A percentile compares a stretch with the other conserved stretches of the same genome.
phyloP scores from a whole-genome alignment of 192 early-diverging fungal species.

The Umbelopsis sp. region DNA sequence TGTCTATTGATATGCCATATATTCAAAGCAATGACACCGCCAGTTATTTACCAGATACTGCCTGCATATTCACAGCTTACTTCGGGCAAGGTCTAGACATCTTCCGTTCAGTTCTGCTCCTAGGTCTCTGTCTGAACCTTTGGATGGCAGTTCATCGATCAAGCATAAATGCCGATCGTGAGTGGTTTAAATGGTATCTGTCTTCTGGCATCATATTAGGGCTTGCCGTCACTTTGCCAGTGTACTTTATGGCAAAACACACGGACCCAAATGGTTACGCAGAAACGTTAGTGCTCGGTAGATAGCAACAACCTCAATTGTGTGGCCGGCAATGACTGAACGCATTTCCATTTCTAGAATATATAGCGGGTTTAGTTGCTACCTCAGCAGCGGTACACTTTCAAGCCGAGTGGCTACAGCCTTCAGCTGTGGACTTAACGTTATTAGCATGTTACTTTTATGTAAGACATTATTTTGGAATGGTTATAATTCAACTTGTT shows the following conservation, averaged over 20 bases:
- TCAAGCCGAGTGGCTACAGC: neutral
- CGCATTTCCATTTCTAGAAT: neutral
- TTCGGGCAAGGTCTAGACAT: neutral
- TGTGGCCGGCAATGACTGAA: too few relatives aligned
- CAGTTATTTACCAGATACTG: neutral
- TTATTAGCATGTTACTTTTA: neutral
- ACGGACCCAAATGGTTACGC: too few relatives aligned
- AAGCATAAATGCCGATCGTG: neutral
- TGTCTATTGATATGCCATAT: neutral
- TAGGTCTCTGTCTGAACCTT: neutral
- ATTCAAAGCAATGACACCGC: neutral
- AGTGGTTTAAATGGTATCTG: slow-evolving; percentile 7
- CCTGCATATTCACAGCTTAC: neutral
- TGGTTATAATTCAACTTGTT: neutral
- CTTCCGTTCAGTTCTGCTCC: neutral
- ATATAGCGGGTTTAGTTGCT: neutral
- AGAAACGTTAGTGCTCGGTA: too few relatives aligned
- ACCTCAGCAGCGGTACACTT: neutral
- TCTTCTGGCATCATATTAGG: neutral
- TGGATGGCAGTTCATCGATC: slow-evolving; percentile 16
- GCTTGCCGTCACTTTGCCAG: neutral
- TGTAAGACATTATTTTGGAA: neutral
- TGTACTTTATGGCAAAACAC: neutral
- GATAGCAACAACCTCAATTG: too few relatives aligned
- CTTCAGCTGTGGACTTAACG: neutral